A percentile compares a stretch with the other conserved stretches of the same genome.
phyloP scores from a whole-genome alignment of 148 eudicot genomes.

The Vaccinium darrowii region DNA sequence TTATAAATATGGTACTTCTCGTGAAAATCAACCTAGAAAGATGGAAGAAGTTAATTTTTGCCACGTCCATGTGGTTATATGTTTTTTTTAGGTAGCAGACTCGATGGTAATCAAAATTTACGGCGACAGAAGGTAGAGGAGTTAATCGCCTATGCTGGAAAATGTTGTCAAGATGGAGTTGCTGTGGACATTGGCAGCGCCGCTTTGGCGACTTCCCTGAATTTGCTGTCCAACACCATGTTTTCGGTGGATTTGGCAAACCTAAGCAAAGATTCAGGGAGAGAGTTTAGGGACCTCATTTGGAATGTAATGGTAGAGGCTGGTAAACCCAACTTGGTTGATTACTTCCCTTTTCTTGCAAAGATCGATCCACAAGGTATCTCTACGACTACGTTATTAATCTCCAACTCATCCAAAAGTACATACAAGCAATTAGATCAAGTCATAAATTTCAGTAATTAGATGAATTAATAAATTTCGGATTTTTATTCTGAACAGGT shows the following conservation, averaged over 20 bases:
- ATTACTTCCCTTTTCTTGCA: conserved; percentile 20
- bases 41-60: too few species aligned
- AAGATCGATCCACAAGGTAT: conserved; percentile 25
- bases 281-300: conserved; percentile 1
- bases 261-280: not conserved
- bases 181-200: conserved; percentile 5
- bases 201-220: conserved; percentile 7
- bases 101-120: not conserved
- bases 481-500: not conserved
- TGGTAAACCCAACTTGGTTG: conserved; percentile 19
- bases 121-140: conserved; percentile 6
- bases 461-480: too few species aligned
- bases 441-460: too few species aligned
- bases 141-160: not conserved
- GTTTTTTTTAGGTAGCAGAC: not conserved
- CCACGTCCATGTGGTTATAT: too few species aligned
- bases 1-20: not conserved
- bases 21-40: too few species aligned
- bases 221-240: conserved; percentile 1
- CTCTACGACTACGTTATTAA: not conserved
- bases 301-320: not conserved
- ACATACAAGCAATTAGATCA: too few species aligned
- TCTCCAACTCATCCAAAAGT: not conserved
- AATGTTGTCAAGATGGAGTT: not conserved
- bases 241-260: conserved; percentile 13